Evolutionary conservation across 345 rosid genomes (phyloP).

Genomic region (Eucalyptus sideroxylon): DNA sequence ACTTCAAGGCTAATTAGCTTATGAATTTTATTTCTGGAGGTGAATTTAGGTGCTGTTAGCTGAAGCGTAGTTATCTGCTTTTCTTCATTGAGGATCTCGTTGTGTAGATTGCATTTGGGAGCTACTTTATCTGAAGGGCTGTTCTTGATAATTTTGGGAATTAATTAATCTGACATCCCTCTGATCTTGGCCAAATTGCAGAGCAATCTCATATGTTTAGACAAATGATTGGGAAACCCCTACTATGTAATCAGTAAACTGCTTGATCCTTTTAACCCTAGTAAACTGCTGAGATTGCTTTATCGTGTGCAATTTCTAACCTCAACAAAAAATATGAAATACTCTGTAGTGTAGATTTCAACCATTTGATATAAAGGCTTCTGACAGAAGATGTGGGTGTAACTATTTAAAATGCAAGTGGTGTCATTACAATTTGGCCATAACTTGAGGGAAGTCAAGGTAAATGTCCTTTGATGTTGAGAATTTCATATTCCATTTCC

Average conservation of each 20-base stretch:
- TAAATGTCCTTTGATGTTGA: background rate
- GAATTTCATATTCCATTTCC: background rate
- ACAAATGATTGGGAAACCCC: background rate
- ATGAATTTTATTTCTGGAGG: background rate
- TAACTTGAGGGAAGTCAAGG: background rate
- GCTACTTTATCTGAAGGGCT: background rate
- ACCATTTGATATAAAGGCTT: background rate
- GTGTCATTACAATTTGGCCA: background rate
- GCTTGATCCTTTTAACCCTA: too few relatives aligned
- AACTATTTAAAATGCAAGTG: background rate
- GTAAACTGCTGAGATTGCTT: background rate
- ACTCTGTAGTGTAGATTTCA: background rate
- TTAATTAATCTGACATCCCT: background rate
- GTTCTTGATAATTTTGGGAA: background rate
- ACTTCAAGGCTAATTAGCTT: background rate
- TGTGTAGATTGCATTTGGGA: background rate
- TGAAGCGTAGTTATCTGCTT: background rate
- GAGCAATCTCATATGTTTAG: background rate
- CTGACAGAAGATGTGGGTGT: background rate
- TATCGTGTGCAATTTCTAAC: background rate
- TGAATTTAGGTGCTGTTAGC: background rate
- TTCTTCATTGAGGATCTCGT: background rate
- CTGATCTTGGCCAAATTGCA: background rate
- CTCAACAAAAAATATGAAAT: background rate
- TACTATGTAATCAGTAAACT: accelerated